These are phyloP conservation scores for Pyrenophora tritici-repentis DNA, from an alignment of 2,329 filamentous ascomycete species.

Conservation along the genomic window DNA sequence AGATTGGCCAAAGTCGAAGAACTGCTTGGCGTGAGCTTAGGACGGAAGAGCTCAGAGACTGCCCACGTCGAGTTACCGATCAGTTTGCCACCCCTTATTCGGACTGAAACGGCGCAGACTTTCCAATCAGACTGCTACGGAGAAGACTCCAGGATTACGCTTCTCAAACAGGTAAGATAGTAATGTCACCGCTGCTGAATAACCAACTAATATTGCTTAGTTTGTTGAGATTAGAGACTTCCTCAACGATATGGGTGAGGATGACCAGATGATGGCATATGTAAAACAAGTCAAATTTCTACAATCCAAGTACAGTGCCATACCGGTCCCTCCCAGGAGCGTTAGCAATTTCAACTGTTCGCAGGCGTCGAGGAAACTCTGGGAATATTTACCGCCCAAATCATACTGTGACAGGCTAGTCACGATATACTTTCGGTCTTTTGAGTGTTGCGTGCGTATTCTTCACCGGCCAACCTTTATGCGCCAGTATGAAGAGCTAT, in stretches of 20 bases:
- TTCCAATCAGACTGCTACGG: slow-evolving; percentile 24
- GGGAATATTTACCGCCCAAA: slow-evolving; percentile 26
- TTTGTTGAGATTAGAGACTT: slow-evolving; percentile 24
- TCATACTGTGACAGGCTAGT: slow-evolving; percentile 29
- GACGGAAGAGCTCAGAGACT: not conserved
- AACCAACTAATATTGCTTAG: slow-evolving; percentile 13
- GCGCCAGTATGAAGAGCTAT: slow-evolving; percentile 28
- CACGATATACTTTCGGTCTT: slow-evolving; percentile 23
- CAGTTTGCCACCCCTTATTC: slow-evolving; percentile 11
- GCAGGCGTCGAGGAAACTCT: slow-evolving; percentile 22
- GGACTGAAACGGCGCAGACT: slow-evolving; percentile 27
- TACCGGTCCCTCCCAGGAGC: slow-evolving; percentile 16
- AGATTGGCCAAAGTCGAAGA: slow-evolving; percentile 29
- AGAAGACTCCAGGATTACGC: slow-evolving; percentile 25
- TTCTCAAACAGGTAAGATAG: slow-evolving; percentile 28
- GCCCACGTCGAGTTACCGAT: not conserved
- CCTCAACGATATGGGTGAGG: slow-evolving; percentile 17
- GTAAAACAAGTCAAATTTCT: slow-evolving; percentile 25
- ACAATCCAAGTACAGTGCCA: slow-evolving; percentile 18
- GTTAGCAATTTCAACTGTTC: slow-evolving; percentile 16
- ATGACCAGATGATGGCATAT: slow-evolving; percentile 20
- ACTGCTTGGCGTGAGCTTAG: slow-evolving; percentile 15
- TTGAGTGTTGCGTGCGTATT: slow-evolving; percentile 33
- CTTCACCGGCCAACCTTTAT: slow-evolving; percentile 33
- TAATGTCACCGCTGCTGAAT: not conserved